A percentile compares a stretch with the other conserved stretches of the same genome.
Conservation (phyloP, 2,329 filamentous ascomycete genomes). For the Lasiodiplodia sp. region DNA sequence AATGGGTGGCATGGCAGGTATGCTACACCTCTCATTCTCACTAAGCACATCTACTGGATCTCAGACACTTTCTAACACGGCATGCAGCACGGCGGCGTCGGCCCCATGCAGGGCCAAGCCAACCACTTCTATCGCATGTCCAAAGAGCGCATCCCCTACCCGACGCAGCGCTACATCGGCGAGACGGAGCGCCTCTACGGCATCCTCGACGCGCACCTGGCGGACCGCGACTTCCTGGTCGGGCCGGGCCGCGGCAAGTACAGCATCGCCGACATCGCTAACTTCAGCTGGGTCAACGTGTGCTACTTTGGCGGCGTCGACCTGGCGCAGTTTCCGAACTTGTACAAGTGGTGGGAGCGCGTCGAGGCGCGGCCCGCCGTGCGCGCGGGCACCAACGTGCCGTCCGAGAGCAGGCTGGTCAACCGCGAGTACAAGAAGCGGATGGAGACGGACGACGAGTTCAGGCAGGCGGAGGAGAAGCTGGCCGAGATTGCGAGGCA, state of each 20-base stretch:
- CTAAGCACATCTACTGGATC: background rate
- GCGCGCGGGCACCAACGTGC: slow-evolving; percentile 48
- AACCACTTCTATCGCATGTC: slow-evolving; percentile 52
- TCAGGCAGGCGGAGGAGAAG: slow-evolving; percentile 54
- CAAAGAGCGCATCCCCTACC: slow-evolving; percentile 54
- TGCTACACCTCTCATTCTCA: background rate
- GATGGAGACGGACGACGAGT: slow-evolving; percentile 57
- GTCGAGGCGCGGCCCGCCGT: slow-evolving; percentile 52
- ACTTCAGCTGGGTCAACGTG: slow-evolving; percentile 54
- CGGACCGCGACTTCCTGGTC: slow-evolving; percentile 51
- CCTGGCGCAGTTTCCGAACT: slow-evolving; percentile 51
- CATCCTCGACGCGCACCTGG: slow-evolving; percentile 52
- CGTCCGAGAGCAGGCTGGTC: slow-evolving; percentile 45
- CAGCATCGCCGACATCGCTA: slow-evolving; percentile 56
- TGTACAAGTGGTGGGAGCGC: slow-evolving; percentile 55
- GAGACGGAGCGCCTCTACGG: slow-evolving; percentile 57
- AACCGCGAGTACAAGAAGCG: slow-evolving; percentile 52
- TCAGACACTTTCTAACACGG: background rate
- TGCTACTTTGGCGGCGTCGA: slow-evolving; percentile 51
- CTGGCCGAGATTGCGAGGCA: slow-evolving; percentile 46
- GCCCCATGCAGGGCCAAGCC: slow-evolving; percentile 51
- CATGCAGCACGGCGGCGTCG: slow-evolving; percentile 32
- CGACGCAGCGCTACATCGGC: slow-evolving; percentile 55
- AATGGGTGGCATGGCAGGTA: slow-evolving; percentile 68
- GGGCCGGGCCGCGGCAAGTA: slow-evolving; percentile 54